Conservation (phyloP, 306 rosid species). For the Senna siamea region DNA sequence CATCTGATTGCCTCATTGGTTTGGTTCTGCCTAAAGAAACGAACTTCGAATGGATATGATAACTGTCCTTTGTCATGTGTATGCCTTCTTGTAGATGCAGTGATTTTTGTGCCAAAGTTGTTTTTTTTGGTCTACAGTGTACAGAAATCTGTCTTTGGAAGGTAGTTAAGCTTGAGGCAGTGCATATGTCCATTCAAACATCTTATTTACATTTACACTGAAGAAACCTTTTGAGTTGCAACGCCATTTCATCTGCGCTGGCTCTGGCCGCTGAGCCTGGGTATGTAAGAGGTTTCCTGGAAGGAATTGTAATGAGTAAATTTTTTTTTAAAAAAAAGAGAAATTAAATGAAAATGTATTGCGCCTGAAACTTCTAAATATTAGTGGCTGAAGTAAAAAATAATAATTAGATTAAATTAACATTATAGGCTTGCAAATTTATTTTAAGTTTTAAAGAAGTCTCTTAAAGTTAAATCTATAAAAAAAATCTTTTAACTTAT, state of each 20-base stretch:
- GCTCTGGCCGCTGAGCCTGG: too few relatives aligned
- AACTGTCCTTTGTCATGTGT: not conserved
- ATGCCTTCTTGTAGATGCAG: not conserved
- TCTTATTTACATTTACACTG: not conserved
- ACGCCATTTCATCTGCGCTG: not conserved
- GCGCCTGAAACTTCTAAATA: too few relatives aligned
- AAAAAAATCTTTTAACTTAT: too few relatives aligned
- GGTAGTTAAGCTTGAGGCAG: not conserved
- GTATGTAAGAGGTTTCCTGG: too few relatives aligned
- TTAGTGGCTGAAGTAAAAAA: too few relatives aligned
- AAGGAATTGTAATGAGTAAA: not conserved
- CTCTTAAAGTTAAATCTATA: too few relatives aligned
- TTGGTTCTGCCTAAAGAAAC: slow-evolving; percentile 93
- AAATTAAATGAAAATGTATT: too few relatives aligned
- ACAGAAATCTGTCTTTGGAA: not conserved
- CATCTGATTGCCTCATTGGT: slow-evolving; percentile 80
- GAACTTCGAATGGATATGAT: slow-evolving; percentile 84
- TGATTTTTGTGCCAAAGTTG: not conserved
- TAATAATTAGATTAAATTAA: too few relatives aligned
- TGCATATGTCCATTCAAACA: not conserved
- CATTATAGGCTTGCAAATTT: too few relatives aligned
- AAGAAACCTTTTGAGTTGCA: not conserved
- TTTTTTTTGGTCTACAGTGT: slow-evolving; percentile 3
- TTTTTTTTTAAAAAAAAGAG: too few relatives aligned
- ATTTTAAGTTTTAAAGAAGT: too few relatives aligned